phyloP scores from a whole-genome alignment of 139 green algal species.

The Chlamydomonas asymmetrica region DNA sequence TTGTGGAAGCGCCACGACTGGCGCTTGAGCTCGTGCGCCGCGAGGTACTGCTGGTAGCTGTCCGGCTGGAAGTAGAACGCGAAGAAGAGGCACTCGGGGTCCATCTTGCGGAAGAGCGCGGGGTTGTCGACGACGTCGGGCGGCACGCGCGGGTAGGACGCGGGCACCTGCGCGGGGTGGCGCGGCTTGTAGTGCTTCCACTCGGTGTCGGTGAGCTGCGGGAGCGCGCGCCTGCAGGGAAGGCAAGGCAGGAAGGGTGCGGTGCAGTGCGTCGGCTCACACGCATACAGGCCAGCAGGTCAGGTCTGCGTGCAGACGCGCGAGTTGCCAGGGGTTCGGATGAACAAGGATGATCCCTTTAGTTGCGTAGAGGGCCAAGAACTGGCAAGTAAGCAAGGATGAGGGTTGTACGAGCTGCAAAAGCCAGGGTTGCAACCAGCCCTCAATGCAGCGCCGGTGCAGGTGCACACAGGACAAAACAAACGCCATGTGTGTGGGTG shows the following conservation, averaged over 20 bases:
- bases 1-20: slow-evolving; percentile 97
- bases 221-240: slow-evolving; percentile 59
- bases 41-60: slow-evolving; percentile 90
- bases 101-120: slow-evolving; percentile 88
- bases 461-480: too few relatives aligned
- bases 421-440: too few relatives aligned
- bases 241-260: slow-evolving; percentile 6
- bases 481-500: too few relatives aligned
- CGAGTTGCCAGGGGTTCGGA: too few relatives aligned
- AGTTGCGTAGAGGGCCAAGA: not conserved
- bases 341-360: not conserved
- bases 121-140: slow-evolving; percentile 81
- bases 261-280: not conserved
- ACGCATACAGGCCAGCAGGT: too few relatives aligned
- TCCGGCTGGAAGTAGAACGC: slow-evolving; percentile 96
- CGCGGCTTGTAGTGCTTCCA: slow-evolving; percentile 48
- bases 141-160: slow-evolving; percentile 75
- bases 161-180: slow-evolving; percentile 57
- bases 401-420: too few relatives aligned
- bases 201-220: slow-evolving; percentile 70
- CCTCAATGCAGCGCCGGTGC: too few relatives aligned
- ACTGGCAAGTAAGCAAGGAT: not conserved
- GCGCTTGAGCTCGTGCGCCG: slow-evolving; percentile 89
- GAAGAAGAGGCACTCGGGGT: slow-evolving; percentile 97
- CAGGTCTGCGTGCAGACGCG: too few relatives aligned